Percentiles rank a stretch among this genome's conserved stretches.
These are phyloP conservation scores for Evansstolkia leycettana DNA, from an alignment of 495 filamentous ascomycete species.

Conservation along the genomic window DNA sequence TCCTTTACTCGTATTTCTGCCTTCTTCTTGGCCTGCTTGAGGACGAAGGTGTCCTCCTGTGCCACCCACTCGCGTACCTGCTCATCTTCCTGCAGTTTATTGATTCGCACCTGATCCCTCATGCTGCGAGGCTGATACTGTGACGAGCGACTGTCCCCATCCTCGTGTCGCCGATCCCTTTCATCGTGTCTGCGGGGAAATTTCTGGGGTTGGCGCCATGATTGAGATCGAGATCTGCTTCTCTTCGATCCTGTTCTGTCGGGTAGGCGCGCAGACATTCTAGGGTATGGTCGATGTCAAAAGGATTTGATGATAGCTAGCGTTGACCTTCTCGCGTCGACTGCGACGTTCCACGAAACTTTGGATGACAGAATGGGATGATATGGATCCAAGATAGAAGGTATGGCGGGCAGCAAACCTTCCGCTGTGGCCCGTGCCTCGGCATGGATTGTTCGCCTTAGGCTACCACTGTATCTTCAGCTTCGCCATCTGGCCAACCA, in stretches of 20 bases:
- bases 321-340: no score
- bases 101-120: slow-evolving; percentile 42
- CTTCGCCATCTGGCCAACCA: no score
- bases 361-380: no score
- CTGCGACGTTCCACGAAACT: no score
- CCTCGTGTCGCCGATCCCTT: slow-evolving; percentile 14
- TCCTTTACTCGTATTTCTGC: slow-evolving; percentile 89
- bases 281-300: neutral
- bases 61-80: slow-evolving; percentile 77
- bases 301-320: no score
- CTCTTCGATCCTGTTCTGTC: slow-evolving; percentile 22
- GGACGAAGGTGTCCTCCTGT: slow-evolving; percentile 89
- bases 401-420: neutral
- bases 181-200: slow-evolving; percentile 22
- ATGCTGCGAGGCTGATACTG: slow-evolving; percentile 23
- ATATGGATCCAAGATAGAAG: slow-evolving; percentile 1
- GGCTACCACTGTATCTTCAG: no score
- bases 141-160: slow-evolving; percentile 10
- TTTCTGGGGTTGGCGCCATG: slow-evolving; percentile 28
- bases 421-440: neutral
- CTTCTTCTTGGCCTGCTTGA: slow-evolving; percentile 97
- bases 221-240: slow-evolving; percentile 32
- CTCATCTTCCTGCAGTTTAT: slow-evolving; percentile 58
- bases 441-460: no score
- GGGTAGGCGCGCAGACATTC: slow-evolving; percentile 23